Base-by-base conservation (phyloP, 257 asterid species). In the Solanum chiquidenum region DNA sequence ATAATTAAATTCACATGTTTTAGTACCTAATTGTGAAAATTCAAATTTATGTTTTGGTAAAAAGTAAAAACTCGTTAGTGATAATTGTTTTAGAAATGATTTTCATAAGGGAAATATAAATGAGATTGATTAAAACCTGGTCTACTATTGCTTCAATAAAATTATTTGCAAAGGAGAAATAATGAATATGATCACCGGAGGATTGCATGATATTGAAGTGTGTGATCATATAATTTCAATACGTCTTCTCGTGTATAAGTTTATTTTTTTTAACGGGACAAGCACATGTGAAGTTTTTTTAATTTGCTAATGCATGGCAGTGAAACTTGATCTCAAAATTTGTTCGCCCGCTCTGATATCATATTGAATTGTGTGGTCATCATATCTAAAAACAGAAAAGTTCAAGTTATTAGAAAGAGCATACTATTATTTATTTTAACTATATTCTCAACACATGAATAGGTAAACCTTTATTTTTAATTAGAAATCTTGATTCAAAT, bases 61-160 rank as follows among this genome's bases (percentile, higher is more conserved):
- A 85, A 88, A 85, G 55, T 68, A 79, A 92, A 62, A 62, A 23
- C 6, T 55, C 31, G 14, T 90, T 85, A 87, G 58, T 83, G 21
- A 69, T 74, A 87, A 71, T 71, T 14, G 21, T 31, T 69, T 31
- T 31, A 69, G n/a, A 71, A 71, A 33, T 13, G 6, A 29, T 69
- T 69, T 29, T 69, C 38, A 6, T 33, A 2, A 72, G 13, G 37
- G 1, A 72, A 4, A 72, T 31, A 16, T 33, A 33, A 18, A 72
- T 72, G 14, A 71, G 77, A 18, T 71, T 4, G 77, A 31, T 16
- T 9, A 33, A 71, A 69, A 71, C 7, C 3, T 31, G 7, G 42
- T 16, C 7, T 31, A 71, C 37, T 71, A 33, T 16, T 7, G 13
- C 13, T 31, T 16, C 25, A 71, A 71, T 7, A 71, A 71, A 71